A percentile compares a stretch with the other conserved stretches of the same genome.
phyloP scores from a whole-genome alignment of 352 stramenopile species.

The Globisporangium cystogenes region DNA sequence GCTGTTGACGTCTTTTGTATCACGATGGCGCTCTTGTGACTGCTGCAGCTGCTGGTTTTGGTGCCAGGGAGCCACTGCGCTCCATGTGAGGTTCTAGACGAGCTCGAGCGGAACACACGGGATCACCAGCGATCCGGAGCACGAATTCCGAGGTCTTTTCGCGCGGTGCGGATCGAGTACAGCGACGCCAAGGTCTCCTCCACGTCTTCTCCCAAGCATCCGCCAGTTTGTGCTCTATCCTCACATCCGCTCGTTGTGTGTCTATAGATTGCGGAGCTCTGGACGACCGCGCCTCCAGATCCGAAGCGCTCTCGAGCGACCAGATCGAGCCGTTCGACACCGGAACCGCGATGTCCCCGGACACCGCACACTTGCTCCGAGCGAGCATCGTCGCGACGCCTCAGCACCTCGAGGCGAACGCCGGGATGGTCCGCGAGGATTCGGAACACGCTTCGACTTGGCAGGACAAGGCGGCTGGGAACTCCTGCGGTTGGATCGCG shows the following conservation, averaged over 20 bases:
- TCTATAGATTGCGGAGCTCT: background rate
- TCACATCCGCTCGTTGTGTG: background rate
- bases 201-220: no score
- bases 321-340: slow-evolving; percentile 2
- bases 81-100: no score
- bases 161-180: slow-evolving; percentile 3
- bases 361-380: background rate
- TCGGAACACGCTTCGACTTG: background rate
- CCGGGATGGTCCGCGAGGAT: background rate
- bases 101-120: background rate
- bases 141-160: background rate
- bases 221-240: background rate
- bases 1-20: no score
- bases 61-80: no score
- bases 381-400: background rate
- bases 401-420: background rate
- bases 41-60: no score
- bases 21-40: no score
- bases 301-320: slow-evolving; percentile 2
- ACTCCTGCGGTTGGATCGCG: slow-evolving; percentile 5
- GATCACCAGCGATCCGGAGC: slow-evolving; percentile 1
- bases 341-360: background rate
- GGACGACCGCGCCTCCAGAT: slow-evolving; percentile 1
- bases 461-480: background rate
- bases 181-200: background rate